Percentiles rank a stretch among this genome's conserved stretches.
Conservation (phyloP, 805 yeast genomes). For the Saccharomycopsis fodiens region DNA sequence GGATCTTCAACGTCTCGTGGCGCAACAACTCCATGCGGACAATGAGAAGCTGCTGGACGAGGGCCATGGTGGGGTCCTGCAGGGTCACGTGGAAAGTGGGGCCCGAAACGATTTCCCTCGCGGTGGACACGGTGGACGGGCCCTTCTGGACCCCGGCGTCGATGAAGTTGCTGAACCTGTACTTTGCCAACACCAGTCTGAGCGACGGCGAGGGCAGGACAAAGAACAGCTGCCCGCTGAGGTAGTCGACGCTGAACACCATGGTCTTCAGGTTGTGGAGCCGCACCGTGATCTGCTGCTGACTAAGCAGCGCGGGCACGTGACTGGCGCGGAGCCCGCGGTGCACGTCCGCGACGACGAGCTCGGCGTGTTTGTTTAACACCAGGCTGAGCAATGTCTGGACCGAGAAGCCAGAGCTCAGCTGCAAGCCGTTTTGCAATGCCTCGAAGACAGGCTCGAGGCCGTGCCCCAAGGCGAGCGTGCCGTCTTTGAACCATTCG, state of each 20-base stretch:
- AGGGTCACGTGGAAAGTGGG: conserved; percentile 10
- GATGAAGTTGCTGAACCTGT: conserved; percentile 16
- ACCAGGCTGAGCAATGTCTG: conserved; percentile 15
- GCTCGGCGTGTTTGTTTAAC: conserved; percentile 16
- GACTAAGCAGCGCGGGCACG: conserved; percentile 7
- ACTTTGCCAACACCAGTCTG: conserved; percentile 16
- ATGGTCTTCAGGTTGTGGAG: conserved; percentile 12
- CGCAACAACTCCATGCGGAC: conserved; percentile 18
- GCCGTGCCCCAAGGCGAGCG: conserved; percentile 4
- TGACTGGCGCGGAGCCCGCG: neutral
- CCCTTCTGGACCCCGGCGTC: neutral
- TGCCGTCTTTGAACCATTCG: conserved; percentile 19
- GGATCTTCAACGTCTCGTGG: conserved; percentile 19
- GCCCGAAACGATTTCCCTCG: conserved; percentile 12
- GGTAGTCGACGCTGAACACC: conserved; percentile 15
- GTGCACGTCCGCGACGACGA: conserved; percentile 10
- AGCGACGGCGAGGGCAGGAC: conserved; percentile 21
- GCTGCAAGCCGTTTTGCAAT: conserved; percentile 4
- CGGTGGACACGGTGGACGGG: conserved; percentile 4
- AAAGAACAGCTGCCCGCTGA: conserved; percentile 18
- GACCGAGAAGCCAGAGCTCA: conserved; percentile 8
- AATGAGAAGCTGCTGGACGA: conserved; percentile 15
- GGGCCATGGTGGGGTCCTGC: neutral
- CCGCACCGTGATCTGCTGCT: conserved; percentile 7
- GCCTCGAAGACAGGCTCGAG: conserved; percentile 11